Conservation (phyloP, 495 filamentous ascomycete genomes). For the Recurvomyces mirabilis region DNA sequence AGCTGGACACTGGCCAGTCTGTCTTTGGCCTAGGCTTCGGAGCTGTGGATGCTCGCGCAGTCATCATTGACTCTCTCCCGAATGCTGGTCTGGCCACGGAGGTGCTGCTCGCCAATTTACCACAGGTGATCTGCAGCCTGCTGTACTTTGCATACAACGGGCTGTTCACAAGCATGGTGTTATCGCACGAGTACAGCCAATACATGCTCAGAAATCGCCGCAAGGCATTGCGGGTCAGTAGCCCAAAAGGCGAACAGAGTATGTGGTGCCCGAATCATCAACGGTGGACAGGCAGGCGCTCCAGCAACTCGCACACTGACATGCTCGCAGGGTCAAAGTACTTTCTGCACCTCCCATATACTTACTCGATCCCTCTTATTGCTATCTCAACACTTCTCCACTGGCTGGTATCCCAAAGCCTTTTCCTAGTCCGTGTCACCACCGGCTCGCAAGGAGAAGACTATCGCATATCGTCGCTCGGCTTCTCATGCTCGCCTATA, state of each 20-base stretch:
- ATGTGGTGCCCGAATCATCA: neutral
- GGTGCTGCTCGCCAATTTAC: slow-evolving; percentile 33
- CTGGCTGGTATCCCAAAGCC: slow-evolving; percentile 17
- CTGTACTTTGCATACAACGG: slow-evolving; percentile 35
- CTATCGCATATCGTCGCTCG: neutral
- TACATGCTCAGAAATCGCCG: slow-evolving; percentile 1
- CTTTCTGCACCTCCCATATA: slow-evolving; percentile 14
- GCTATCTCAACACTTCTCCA: slow-evolving; percentile 3
- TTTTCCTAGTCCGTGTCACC: slow-evolving; percentile 7
- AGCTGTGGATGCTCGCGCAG: slow-evolving; percentile 7
- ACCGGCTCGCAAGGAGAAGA: neutral
- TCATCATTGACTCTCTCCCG: slow-evolving; percentile 7
- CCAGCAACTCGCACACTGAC: too few relatives aligned
- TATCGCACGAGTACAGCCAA: slow-evolving; percentile 26
- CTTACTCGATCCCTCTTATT: slow-evolving; percentile 10
- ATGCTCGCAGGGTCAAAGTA: slow-evolving; percentile 12
- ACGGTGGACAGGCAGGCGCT: too few relatives aligned
- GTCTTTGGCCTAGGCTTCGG: neutral
- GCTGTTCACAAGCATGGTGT: slow-evolving; percentile 34
- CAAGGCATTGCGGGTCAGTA: slow-evolving; percentile 7
- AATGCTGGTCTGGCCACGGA: neutral
- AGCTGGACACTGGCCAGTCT: neutral
- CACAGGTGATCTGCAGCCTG: slow-evolving; percentile 37
- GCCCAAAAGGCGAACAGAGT: neutral
- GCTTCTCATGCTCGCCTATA: neutral